Evolutionary conservation across 208 protist genomes (phyloP).

Genomic region (Angomonas ambiguus): DNA sequence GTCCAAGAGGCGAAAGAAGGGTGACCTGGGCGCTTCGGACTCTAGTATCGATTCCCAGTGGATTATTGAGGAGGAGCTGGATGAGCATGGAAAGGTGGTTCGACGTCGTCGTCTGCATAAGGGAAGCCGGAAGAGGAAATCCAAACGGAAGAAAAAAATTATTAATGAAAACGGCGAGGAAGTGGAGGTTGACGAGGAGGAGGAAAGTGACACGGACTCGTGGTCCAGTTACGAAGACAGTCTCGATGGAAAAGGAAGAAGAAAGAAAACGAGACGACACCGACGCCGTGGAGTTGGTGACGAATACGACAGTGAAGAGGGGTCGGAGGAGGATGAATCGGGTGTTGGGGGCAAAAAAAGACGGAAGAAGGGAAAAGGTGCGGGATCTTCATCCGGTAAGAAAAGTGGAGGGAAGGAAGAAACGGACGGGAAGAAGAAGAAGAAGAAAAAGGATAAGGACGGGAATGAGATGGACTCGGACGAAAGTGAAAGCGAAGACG

Average conservation of each 20-base stretch:
- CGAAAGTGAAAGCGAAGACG: constrained; percentile 1
- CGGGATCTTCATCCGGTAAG: background rate
- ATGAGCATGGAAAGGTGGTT: constrained; percentile 29
- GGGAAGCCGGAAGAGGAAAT: background rate
- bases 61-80: constrained; percentile 54
- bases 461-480: background rate
- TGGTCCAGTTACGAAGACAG: constrained; percentile 7
- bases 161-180: constrained; percentile 21
- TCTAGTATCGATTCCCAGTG: constrained; percentile 3
- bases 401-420: background rate
- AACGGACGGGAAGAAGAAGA: background rate
- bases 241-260: background rate
- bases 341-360: background rate
- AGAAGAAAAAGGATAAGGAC: background rate
- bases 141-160: constrained; percentile 11
- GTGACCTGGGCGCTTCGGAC: background rate
- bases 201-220: background rate
- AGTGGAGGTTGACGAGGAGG: background rate
- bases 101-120: constrained; percentile 24
- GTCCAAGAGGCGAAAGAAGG: background rate
- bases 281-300: background rate
- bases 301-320: background rate
- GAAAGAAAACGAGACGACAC: background rate
- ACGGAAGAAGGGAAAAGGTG: constrained; percentile 2
- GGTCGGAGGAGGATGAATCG: background rate